A percentile compares a stretch with the other conserved stretches of the same genome.
These are phyloP conservation scores for Botrytis paeoniae DNA, from an alignment of 2,329 filamentous ascomycete genomes.

Conservation along the genomic window DNA sequence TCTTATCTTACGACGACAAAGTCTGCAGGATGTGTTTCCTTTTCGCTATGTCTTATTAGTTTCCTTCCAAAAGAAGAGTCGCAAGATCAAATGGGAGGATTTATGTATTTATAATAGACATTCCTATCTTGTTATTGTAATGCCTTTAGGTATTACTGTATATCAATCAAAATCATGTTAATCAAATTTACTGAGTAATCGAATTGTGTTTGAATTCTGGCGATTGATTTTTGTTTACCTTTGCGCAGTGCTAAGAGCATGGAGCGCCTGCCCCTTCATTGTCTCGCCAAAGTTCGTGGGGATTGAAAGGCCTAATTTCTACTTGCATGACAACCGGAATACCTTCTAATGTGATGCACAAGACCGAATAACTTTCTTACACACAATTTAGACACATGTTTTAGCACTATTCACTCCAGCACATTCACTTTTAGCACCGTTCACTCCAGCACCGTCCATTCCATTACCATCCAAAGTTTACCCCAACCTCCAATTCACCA, in stretches of 20 bases:
- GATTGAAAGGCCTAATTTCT: background rate
- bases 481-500: background rate
- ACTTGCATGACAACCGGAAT: background rate
- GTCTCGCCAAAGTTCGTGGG: background rate
- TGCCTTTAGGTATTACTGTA: background rate
- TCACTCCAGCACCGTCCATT: background rate
- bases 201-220: background rate
- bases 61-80: background rate
- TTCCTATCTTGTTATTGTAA: background rate
- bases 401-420: no score
- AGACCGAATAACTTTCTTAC: background rate
- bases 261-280: background rate
- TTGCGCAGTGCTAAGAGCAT: background rate
- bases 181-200: background rate
- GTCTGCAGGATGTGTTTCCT: background rate
- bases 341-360: background rate
- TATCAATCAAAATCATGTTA: background rate
- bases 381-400: background rate
- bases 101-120: background rate
- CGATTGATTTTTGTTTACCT: background rate
- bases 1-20: background rate
- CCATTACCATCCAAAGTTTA: no score
- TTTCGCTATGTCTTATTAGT: conserved; percentile 2
- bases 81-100: background rate
- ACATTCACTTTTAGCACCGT: no score